Base-by-base conservation (phyloP, 176 grass and related monocot species). In the Saccharum officinarum region DNA sequence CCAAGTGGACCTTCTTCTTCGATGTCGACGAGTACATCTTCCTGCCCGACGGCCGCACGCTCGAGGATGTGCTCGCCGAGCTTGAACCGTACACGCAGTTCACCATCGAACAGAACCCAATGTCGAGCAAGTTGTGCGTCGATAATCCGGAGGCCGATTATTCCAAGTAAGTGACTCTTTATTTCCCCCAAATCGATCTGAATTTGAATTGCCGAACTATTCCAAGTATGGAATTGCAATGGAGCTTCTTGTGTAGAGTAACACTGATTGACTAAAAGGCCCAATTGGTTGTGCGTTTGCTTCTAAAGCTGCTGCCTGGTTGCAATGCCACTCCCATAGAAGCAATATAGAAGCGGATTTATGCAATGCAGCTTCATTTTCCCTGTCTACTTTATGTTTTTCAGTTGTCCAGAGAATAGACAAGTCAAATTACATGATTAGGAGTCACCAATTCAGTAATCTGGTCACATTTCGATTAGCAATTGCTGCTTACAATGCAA, bases 21-120 rank as follows among this genome's bases (percentile, higher is more conserved):
- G 95, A 97, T 7, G 95, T 97, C 40, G 95, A 97, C 77, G 95
- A 97, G 90, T 94, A 97, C 73, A 92, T 97, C 44, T 97, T 91
- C 88, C 64, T 97, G 22, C 95, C 95, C 0, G 71, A 86, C 10
- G 92, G 92, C 0, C 50, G 88, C 2, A 80, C 44, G 67, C 84
- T 97, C 7, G 79, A 89, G 59, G 59, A 31, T 4, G 95, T 97
- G 2, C 90, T 97, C 39, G 77, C 63, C 11, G 82, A 94, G 57
- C 87, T 97, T 28, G 86, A 80, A 5, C 88, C 88, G 1, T 97
- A 88, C 84, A 94, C 95, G 26, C 95, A 97, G 84, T 97, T 97
- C 89, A 97, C 95, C 30, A 97, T 97, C 17, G 95, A 97, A 77
- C 95, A 97, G 81, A 94, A 97, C 46, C 95, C 95, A 10, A 97